A percentile compares a stretch with the other conserved stretches of the same genome.
phyloP scores from a whole-genome alignment of 2,329 filamentous ascomycete genomes.

The Aspergillus candidus region DNA sequence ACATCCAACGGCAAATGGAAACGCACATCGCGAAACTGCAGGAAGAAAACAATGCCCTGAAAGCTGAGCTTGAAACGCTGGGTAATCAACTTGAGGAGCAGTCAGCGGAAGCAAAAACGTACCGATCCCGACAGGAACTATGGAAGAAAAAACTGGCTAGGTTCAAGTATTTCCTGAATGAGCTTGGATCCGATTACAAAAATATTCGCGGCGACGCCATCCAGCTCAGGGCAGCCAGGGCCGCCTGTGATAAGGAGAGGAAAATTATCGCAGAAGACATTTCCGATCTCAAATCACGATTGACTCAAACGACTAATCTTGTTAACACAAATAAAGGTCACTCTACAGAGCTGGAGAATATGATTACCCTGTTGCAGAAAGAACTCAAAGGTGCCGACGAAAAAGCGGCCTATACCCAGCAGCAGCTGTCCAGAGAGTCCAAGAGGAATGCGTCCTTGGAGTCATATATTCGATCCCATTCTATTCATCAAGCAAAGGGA shows the following conservation, averaged over 20 bases:
- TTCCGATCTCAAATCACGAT: slow-evolving; percentile 18
- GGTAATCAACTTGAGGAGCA: slow-evolving; percentile 16
- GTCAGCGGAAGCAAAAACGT: slow-evolving; percentile 15
- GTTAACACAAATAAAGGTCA: slow-evolving; percentile 16
- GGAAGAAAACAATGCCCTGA: slow-evolving; percentile 26
- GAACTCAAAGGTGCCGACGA: slow-evolving; percentile 20
- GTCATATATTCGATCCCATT: slow-evolving; percentile 25
- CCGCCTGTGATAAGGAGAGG: slow-evolving; percentile 21
- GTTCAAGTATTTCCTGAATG: slow-evolving; percentile 27
- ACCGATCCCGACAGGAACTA: slow-evolving; percentile 21
- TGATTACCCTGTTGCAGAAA: slow-evolving; percentile 18
- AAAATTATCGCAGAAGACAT: slow-evolving; percentile 19
- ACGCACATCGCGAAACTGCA: slow-evolving; percentile 17
- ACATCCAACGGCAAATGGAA: slow-evolving; percentile 23
- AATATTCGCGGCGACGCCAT: slow-evolving; percentile 24
- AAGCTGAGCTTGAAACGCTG: slow-evolving; percentile 15
- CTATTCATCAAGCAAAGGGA: slow-evolving; percentile 17
- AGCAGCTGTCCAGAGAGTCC: slow-evolving; percentile 24
- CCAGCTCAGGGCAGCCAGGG: slow-evolving; percentile 20
- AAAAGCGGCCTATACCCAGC: slow-evolving; percentile 11
- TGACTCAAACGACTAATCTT: slow-evolving; percentile 11
- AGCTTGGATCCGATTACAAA: slow-evolving; percentile 30
- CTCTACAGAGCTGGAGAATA: slow-evolving; percentile 15
- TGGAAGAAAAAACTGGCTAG: slow-evolving; percentile 32
- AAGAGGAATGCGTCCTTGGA: slow-evolving; percentile 26